Base-by-base conservation (phyloP, 768 basidiomycete genomes). In the Suillus sp. region DNA sequence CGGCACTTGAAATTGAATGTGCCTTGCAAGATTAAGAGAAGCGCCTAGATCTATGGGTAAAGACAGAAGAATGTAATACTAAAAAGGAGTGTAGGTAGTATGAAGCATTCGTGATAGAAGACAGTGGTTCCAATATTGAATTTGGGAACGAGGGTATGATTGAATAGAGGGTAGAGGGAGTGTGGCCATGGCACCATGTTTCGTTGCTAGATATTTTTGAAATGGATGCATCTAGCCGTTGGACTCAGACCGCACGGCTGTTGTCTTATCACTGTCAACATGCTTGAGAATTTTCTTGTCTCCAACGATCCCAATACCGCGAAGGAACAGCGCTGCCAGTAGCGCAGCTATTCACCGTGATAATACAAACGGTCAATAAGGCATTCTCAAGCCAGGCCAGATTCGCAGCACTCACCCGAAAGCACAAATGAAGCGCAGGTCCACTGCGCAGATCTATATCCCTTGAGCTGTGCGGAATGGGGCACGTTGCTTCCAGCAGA, bases 381-480 rank as follows among this genome's bases (percentile, higher is more conserved):
- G 16, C 18, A 18, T 9, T 43, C 34, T 13, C 5, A 34, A 38
- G 9, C 34, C 10, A 48, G 50, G 25, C 20, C 14, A 3, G n/a
- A 47, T 22, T 55, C 6, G 18, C 4, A 18, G 25, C 37, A 74
- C 81, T 30, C 67, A 87, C 89, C 86, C 32, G 86, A 66, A 40
- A 86, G 72, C 7, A 85, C 84, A 71, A 92, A 65, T 11, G 81
- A 84, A 65, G 86, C 86, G 9, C 75, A 74, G 0, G 83, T 80
- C 89, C 90, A 93, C 65, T 88, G 82, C 3, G 89, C 89, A 22
- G 83, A 80, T 47, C 78, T 77, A 72, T 90, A 93, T 38, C 84
- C 84, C 25, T 68, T 60, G n/a, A 90, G 74, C 61, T 80, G 75
- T 9, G 83, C 79, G 0, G 69, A 42, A 18, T 10, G 53, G 1